Evolutionary conservation across 768 basidiomycete genomes (phyloP).

Genomic region (Pleurotus pulmonarius): DNA sequence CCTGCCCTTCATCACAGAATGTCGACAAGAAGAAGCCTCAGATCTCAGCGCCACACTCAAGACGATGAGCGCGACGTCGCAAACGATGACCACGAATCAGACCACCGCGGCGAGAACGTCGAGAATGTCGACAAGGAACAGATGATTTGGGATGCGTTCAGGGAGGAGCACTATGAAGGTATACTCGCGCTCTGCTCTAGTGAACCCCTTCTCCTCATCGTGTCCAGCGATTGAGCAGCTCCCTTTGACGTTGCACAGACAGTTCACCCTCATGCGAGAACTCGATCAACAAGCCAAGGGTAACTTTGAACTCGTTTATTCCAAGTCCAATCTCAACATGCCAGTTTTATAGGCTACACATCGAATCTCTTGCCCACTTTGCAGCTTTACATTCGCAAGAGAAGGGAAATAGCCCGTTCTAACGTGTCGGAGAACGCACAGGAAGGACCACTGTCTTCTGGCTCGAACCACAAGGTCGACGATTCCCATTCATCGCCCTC

Average conservation of each 20-base stretch:
- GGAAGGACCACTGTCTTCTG: not conserved
- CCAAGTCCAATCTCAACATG: not conserved
- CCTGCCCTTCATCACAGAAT: too few species aligned
- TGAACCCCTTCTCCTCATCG: not conserved
- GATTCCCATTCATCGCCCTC: not conserved
- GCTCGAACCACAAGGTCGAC: constrained; percentile 4
- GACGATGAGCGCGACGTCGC: constrained; percentile 21
- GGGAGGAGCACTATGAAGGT: constrained; percentile 82
- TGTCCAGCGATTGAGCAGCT: constrained; percentile 70
- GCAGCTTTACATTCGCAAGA: constrained; percentile 39
- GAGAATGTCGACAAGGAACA: constrained; percentile 44
- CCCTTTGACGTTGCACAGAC: constrained; percentile 69
- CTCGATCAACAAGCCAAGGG: constrained; percentile 65
- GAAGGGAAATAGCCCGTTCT: constrained; percentile 9
- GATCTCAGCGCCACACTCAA: constrained; percentile 7
- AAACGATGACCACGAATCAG: constrained; percentile 14
- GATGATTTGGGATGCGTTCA: constrained; percentile 70
- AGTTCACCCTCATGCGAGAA: constrained; percentile 67
- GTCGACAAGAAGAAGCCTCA: not conserved
- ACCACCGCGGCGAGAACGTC: not conserved
- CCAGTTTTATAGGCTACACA: constrained; percentile 29
- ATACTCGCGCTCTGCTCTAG: not conserved
- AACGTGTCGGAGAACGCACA: too few species aligned
- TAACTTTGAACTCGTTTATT: constrained; percentile 21
- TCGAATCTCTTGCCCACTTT: constrained; percentile 39